Evolutionary conservation across 768 basidiomycete species (phyloP).

Genomic region (Cytidiella melzeri): DNA sequence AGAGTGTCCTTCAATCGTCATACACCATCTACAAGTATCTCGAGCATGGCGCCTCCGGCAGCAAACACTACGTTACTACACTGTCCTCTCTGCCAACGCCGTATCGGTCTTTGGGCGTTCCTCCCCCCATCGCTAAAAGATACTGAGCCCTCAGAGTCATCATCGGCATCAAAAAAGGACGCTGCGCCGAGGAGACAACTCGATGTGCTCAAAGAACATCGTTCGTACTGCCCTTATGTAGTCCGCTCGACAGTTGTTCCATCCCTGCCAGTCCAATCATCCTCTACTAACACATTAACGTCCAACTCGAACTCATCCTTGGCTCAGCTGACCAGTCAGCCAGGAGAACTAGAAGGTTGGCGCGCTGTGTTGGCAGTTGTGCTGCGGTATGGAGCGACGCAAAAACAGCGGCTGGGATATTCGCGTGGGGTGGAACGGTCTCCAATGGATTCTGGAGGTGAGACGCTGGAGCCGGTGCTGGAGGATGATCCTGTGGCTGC

Average conservation of each 20-base stretch:
- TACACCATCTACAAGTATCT: slow-evolving; percentile 9
- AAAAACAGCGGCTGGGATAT: slow-evolving; percentile 38
- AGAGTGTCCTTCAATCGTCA: background rate
- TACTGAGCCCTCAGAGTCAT: slow-evolving; percentile 5
- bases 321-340: slow-evolving; percentile 26
- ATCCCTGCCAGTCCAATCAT: slow-evolving; percentile 35
- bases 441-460: slow-evolving; percentile 3
- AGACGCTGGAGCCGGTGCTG: slow-evolving; percentile 19
- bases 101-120: slow-evolving; percentile 77
- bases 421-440: slow-evolving; percentile 27
- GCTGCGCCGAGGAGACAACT: slow-evolving; percentile 41
- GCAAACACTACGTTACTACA: slow-evolving; percentile 48
- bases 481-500: slow-evolving; percentile 51
- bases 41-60: slow-evolving; percentile 1
- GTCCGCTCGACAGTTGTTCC: slow-evolving; percentile 63
- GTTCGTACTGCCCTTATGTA: slow-evolving; percentile 83
- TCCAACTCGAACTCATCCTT: slow-evolving; percentile 24
- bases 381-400: slow-evolving; percentile 57
- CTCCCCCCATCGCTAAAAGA: slow-evolving; percentile 18
- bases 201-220: slow-evolving; percentile 75
- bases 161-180: slow-evolving; percentile 13
- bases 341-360: slow-evolving; percentile 65
- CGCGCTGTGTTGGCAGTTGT: slow-evolving; percentile 68
- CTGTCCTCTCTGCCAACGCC: slow-evolving; percentile 69
- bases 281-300: slow-evolving; percentile 14